Base-by-base conservation (phyloP, 208 protist genomes). In the Trichomonas tenax region DNA sequence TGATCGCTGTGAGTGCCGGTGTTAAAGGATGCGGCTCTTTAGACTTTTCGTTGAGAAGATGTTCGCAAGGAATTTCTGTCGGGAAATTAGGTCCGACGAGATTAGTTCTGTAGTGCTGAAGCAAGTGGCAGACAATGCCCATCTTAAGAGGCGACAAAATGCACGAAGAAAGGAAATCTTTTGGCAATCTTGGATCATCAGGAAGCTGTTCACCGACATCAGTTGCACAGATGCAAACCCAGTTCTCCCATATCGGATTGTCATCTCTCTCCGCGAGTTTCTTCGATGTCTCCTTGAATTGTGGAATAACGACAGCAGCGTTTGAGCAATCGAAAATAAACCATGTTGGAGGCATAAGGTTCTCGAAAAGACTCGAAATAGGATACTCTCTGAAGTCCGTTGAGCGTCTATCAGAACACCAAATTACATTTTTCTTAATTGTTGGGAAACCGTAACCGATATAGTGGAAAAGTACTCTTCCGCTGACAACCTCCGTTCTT, bases 251-350 rank as follows among this genome's bases (percentile, higher is more conserved):
- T 14, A 41, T 40, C 6, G 17, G 1, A 38, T 44, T 44, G 26
- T 26, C 9, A 38, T n/a, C 36, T 6, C 17, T 48, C 8, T 48
- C 45, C n/a, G 86, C 40, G 9, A 48, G 44, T 38, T 93, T 36
- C 51, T 48, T 38, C 0, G 40, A 41, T 23, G 86, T 51, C 51
- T 51, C 44, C 3, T 48, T 23, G 51, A 93, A 93, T 48, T 41
- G 15, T 38, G 86, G 86, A 51, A 93, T 93, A 34, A 93, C 44
- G n/a, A 40, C 86, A 17, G 44, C 86, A 10, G 86, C 86, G 46
- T 93, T 93, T n/a, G 86, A 93, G 31, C 86, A 93, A 51, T 93
- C 86, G 31, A 93, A 93, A 26, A 93, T 93, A 51, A 93, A 93
- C 86, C 86, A 93, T 10, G 86, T 93, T 9, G 86, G 86, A 31